Conservation (phyloP, 1,284 basidiomycete species). For the Tremellales sp. region DNA sequence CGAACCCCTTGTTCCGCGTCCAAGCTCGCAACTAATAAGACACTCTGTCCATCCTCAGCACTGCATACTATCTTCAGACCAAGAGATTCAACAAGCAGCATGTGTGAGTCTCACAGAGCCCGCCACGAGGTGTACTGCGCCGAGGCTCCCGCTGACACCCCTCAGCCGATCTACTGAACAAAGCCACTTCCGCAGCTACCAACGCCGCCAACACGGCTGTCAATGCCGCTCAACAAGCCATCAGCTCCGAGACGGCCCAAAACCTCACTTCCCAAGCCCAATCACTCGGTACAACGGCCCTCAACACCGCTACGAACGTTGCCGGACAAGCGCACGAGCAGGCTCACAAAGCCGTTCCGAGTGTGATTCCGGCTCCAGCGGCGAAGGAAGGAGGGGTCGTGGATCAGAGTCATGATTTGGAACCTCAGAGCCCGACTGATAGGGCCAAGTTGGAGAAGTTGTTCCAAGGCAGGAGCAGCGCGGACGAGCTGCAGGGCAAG, state of each 20-base stretch:
- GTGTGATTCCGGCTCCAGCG: slow-evolving; percentile 26
- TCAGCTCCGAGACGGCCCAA: slow-evolving; percentile 30
- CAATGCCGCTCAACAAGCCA: slow-evolving; percentile 30
- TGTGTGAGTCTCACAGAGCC: too few relatives aligned
- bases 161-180: slow-evolving; percentile 32
- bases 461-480: slow-evolving; percentile 58
- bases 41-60: neutral
- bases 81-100: too few relatives aligned
- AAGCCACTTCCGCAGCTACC: slow-evolving; percentile 24
- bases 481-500: slow-evolving; percentile 63
- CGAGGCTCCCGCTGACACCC: neutral
- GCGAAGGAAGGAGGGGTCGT: slow-evolving; percentile 18
- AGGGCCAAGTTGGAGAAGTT: slow-evolving; percentile 57
- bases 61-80: too few relatives aligned
- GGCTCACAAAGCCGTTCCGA: slow-evolving; percentile 32
- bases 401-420: slow-evolving; percentile 36
- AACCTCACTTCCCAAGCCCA: slow-evolving; percentile 26
- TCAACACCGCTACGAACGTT: slow-evolving; percentile 18
- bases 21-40: neutral
- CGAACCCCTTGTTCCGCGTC: neutral
- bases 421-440: slow-evolving; percentile 28
- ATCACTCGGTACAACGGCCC: slow-evolving; percentile 20
- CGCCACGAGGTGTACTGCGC: neutral
- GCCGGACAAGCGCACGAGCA: slow-evolving; percentile 37
- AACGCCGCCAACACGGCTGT: slow-evolving; percentile 25